These are phyloP conservation scores for Metschnikowia kunwiensis DNA, from an alignment of 805 yeast genomes.

Conservation along the genomic window DNA sequence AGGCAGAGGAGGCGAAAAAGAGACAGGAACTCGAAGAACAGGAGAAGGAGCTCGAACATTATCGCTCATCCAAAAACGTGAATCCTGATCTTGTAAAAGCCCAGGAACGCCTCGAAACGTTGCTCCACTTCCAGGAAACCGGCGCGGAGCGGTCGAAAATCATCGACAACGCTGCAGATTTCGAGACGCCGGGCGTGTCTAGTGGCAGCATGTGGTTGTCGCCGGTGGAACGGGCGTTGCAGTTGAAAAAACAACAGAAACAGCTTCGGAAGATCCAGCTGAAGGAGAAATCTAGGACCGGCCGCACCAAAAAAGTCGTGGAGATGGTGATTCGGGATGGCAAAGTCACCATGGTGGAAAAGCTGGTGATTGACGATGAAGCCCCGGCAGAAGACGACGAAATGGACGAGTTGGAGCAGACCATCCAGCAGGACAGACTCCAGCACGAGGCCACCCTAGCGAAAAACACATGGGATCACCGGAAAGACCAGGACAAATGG, in stretches of 20 bases:
- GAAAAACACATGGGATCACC: conserved; percentile 57
- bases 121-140: conserved; percentile 77
- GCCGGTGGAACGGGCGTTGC: conserved; percentile 79
- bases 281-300: conserved; percentile 49
- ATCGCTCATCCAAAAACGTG: conserved; percentile 37
- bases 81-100: conserved; percentile 67
- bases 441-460: conserved; percentile 30
- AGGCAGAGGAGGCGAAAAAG: conserved; percentile 22
- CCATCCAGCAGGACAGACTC: conserved; percentile 23
- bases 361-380: conserved; percentile 20
- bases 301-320: conserved; percentile 71
- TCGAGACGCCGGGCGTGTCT: conserved; percentile 54
- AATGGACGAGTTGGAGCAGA: conserved; percentile 37
- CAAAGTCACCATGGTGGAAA: conserved; percentile 65
- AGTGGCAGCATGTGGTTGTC: conserved; percentile 76
- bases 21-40: conserved; percentile 39
- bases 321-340: conserved; percentile 81
- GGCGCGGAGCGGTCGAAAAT: conserved; percentile 88
- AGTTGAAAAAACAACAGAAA: conserved; percentile 81
- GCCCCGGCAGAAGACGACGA: conserved; percentile 26
- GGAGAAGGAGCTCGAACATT: conserved; percentile 42
- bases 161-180: conserved; percentile 91
- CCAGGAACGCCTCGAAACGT: conserved; percentile 64
- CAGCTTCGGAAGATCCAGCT: conserved; percentile 63
- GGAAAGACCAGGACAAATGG: conserved; percentile 53